Conservation (phyloP, 1,284 basidiomycete genomes). For the Moesziomyces aphidis region DNA sequence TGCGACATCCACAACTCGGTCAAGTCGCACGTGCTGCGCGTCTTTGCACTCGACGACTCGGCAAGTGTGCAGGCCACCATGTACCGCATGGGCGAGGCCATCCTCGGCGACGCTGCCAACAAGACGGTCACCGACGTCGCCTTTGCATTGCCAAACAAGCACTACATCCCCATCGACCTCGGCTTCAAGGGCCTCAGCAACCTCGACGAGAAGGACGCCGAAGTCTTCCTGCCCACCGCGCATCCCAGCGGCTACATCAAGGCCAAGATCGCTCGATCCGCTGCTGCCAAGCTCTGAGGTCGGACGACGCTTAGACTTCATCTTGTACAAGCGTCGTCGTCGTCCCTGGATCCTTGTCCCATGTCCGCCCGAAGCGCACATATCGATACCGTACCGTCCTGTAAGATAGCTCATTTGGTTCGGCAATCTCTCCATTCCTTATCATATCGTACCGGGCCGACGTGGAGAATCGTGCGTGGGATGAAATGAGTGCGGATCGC, state of each 20-base stretch:
- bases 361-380: neutral
- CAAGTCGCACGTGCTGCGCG: conserved; percentile 78
- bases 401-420: neutral
- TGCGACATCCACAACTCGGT: conserved; percentile 72
- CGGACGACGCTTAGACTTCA: neutral
- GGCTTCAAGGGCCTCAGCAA: conserved; percentile 58
- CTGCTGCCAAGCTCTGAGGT: conserved; percentile 44
- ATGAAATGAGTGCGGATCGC: neutral
- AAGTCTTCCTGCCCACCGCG: conserved; percentile 60
- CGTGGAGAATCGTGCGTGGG: neutral
- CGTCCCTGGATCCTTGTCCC: neutral
- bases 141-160: conserved; percentile 86
- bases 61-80: conserved; percentile 93
- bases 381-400: neutral
- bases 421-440: neutral
- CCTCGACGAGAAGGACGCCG: conserved; percentile 57
- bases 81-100: conserved; percentile 84
- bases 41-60: conserved; percentile 88
- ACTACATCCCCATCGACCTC: conserved; percentile 63
- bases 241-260: conserved; percentile 63
- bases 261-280: conserved; percentile 50
- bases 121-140: conserved; percentile 74
- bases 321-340: neutral
- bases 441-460: neutral
- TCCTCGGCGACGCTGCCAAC: conserved; percentile 72